Base-by-base conservation (phyloP, 306 rosid species). In the Chamaecrista fasciculata region DNA sequence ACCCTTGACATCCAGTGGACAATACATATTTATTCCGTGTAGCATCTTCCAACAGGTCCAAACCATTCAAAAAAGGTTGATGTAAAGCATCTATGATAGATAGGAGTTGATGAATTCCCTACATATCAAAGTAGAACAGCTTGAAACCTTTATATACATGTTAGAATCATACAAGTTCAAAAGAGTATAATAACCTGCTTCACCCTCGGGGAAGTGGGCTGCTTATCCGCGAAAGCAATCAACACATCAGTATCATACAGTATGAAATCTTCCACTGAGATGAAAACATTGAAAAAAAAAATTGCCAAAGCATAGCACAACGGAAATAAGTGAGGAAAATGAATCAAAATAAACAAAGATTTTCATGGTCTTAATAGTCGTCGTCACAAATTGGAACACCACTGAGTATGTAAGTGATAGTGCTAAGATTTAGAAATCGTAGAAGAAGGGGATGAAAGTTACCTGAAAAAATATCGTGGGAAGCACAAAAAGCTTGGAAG, bases 191-290 rank as follows among this genome's bases (percentile, higher is more conserved):
- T 36, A 51, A 89, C 98, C 87, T 81, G 85, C 18, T 72, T 81
- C 16, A 76, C 53, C 24, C 62, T 31, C 4, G 28, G 70, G 0
- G 82, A 68, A 56, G 70, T 33, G 40, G 79, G 49, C 42, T 33
- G 76, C 37, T 73, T 77, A 31, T 62, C 42, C 2, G 82, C 79
- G 11, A 36, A 68, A 16, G 74, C 63, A 40, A 72, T 49, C 47
- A 81, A 42, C 33, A 75, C 77, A 65, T 81, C 57, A 58, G 77
- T 49, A 62, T 81, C 89, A 12, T 66, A 67, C 16, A 86, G 60
- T 59, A 86, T 85, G 60, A 81, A 86, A 66, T 86, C 91, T 76
- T 86, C 91, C 49, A 81, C 91, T 81, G 77, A 20, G 16, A 42
- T 37, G 26, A 3, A 31, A 57, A 57, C 64, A 58, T 4, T 33